phyloP scores from a whole-genome alignment of 2,329 filamentous ascomycete species.

The Rhinocladiella mackenziei region DNA sequence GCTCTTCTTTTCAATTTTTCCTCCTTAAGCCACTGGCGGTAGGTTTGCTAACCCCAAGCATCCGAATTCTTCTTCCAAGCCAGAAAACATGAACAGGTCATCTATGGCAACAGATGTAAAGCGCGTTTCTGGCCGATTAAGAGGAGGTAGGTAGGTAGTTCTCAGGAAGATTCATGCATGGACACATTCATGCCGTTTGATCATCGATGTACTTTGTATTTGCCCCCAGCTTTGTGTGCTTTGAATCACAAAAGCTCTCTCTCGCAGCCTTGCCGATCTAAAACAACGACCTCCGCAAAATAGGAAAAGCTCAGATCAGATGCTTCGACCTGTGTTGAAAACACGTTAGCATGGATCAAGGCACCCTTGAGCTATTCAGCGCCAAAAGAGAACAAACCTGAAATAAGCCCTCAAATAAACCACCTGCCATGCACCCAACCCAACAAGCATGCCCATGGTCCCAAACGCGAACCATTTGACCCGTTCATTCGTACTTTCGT shows the following conservation, averaged over 20 bases:
- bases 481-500: slow-evolving; percentile 97
- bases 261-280: background rate
- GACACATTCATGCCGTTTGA: background rate
- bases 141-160: background rate
- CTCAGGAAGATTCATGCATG: slow-evolving; percentile 1
- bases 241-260: background rate
- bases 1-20: no score
- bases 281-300: no score
- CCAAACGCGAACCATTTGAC: slow-evolving; percentile 98
- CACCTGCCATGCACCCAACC: slow-evolving; percentile 92
- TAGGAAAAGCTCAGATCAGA: slow-evolving; percentile 58
- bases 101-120: background rate
- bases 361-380: no score
- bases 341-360: slow-evolving; percentile 5
- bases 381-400: slow-evolving; percentile 51
- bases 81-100: no score
- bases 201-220: slow-evolving; percentile 10
- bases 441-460: slow-evolving; percentile 86
- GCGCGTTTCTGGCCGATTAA: background rate
- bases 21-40: no score
- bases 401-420: slow-evolving; percentile 97
- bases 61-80: no score
- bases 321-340: slow-evolving; percentile 61
- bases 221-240: background rate
- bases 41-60: no score